These are phyloP conservation scores for Amanita exitialis DNA, from an alignment of 768 basidiomycete genomes.

Conservation along the genomic window DNA sequence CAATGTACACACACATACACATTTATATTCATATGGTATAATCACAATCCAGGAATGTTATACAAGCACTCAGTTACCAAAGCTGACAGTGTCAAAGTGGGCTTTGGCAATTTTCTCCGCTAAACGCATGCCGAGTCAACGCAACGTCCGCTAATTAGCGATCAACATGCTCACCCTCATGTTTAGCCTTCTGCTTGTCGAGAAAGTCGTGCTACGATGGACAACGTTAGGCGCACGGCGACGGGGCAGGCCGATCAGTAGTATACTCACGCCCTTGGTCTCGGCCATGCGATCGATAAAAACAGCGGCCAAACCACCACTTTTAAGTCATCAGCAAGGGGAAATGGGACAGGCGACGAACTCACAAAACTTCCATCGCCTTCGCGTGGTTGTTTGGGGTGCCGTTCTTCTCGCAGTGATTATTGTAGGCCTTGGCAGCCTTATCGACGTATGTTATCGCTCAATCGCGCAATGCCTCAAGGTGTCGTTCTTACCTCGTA, in stretches of 20 bases:
- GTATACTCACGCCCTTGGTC: conserved; percentile 33
- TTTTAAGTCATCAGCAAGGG: not conserved
- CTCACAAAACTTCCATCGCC: conserved; percentile 47
- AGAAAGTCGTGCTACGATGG: conserved; percentile 13
- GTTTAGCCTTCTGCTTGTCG: conserved; percentile 16
- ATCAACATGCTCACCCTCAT: conserved; percentile 10
- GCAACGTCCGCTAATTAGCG: not conserved
- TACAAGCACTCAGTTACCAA: not conserved
- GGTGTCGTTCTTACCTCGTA: conserved; percentile 35
- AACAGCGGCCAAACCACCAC: conserved; percentile 46
- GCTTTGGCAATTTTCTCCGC: conserved; percentile 11
- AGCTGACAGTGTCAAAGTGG: not conserved
- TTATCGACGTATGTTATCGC: conserved; percentile 11
- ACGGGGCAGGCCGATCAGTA: not conserved
- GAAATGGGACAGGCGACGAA: not conserved
- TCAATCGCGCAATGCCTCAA: not conserved
- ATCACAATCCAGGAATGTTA: not conserved
- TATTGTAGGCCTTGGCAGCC: conserved; percentile 57
- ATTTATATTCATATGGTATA: not conserved
- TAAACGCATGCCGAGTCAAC: not conserved
- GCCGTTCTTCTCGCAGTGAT: conserved; percentile 41
- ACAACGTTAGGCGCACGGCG: not conserved
- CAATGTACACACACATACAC: no score
- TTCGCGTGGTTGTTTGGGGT: conserved; percentile 35
- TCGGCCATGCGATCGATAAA: conserved; percentile 46